Percentiles rank a stretch among this genome's conserved stretches.
These are phyloP conservation scores for Scheffersomyces coipomensis DNA, from an alignment of 805 yeast genomes.

Conservation along the genomic window DNA sequence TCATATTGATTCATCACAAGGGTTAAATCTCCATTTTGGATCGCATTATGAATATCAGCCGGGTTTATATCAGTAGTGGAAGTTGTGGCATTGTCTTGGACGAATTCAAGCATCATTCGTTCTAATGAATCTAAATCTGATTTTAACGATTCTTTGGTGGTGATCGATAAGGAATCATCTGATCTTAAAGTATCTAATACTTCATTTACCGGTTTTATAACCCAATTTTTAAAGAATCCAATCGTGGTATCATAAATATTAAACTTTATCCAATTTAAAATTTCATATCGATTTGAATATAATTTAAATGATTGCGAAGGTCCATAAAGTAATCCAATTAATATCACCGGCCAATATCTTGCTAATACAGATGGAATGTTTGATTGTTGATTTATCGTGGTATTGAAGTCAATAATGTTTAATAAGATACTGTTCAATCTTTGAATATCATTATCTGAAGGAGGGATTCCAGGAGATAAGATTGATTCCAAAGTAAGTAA, in stretches of 20 bases:
- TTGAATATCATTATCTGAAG: conserved; percentile 1
- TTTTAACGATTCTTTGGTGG: conserved; percentile 73
- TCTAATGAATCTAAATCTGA: conserved; percentile 80
- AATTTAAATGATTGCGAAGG: conserved; percentile 47
- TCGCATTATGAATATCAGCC: conserved; percentile 41
- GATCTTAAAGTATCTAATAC: conserved; percentile 80
- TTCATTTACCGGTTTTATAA: conserved; percentile 68
- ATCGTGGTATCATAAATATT: conserved; percentile 61
- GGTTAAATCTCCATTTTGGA: conserved; percentile 75
- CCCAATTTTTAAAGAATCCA: conserved; percentile 82
- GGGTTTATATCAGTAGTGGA: no score
- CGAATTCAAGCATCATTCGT: conserved; percentile 80
- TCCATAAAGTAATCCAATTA: conserved; percentile 45
- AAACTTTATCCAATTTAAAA: conserved; percentile 54
- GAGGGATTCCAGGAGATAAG: neutral
- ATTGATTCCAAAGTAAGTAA: conserved; percentile 10
- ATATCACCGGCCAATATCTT: conserved; percentile 67
- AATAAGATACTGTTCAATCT: conserved; percentile 7
- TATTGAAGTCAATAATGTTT: conserved; percentile 9
- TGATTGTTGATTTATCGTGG: conserved; percentile 5
- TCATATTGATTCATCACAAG: conserved; percentile 81
- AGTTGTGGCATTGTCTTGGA: conserved; percentile 21
- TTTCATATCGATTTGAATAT: conserved; percentile 51
- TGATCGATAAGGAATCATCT: conserved; percentile 69
- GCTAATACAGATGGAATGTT: conserved; percentile 38